Evolutionary conservation across 208 protist species (phyloP).

Genomic region (Trypanosoma theileri): DNA sequence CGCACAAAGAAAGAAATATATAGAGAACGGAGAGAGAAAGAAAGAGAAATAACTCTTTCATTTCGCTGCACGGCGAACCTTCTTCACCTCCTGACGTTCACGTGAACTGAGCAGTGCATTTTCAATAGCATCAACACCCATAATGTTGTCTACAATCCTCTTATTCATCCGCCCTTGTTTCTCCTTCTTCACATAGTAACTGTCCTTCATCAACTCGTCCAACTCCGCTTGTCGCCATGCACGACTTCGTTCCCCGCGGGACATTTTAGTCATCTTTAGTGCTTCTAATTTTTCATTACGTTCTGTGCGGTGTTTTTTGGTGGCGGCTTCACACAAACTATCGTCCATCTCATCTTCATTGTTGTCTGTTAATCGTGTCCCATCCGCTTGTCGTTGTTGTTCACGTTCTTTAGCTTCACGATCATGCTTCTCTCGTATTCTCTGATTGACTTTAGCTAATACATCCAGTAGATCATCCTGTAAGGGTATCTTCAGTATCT

Average conservation of each 20-base stretch:
- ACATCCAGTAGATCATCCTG: conserved; percentile 82
- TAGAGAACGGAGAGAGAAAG: not conserved
- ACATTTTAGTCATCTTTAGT: conserved; percentile 85
- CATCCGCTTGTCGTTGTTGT: conserved; percentile 1
- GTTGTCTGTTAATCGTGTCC: not conserved
- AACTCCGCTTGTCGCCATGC: conserved; percentile 87
- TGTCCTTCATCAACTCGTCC: conserved; percentile 87
- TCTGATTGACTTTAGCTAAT: conserved; percentile 39
- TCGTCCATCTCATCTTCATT: not conserved
- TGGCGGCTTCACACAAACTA: not conserved
- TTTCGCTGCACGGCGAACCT: conserved; percentile 45
- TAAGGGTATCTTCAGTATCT: conserved; percentile 70
- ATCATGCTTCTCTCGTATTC: conserved; percentile 58
- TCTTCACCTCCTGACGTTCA: conserved; percentile 77
- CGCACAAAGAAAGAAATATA: not conserved
- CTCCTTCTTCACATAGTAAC: conserved; percentile 92
- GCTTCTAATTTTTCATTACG: conserved; percentile 86
- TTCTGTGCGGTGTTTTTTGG: conserved; percentile 73
- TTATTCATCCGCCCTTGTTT: conserved; percentile 54
- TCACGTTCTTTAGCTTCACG: conserved; percentile 49
- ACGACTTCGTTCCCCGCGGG: conserved; percentile 69
- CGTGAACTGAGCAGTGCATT: conserved; percentile 83
- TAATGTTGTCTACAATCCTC: conserved; percentile 73
- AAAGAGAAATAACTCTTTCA: conserved; percentile 6
- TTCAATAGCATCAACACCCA: conserved; percentile 86